phyloP scores from a whole-genome alignment of 306 rosid species.

The Dicorynia guianensis region DNA sequence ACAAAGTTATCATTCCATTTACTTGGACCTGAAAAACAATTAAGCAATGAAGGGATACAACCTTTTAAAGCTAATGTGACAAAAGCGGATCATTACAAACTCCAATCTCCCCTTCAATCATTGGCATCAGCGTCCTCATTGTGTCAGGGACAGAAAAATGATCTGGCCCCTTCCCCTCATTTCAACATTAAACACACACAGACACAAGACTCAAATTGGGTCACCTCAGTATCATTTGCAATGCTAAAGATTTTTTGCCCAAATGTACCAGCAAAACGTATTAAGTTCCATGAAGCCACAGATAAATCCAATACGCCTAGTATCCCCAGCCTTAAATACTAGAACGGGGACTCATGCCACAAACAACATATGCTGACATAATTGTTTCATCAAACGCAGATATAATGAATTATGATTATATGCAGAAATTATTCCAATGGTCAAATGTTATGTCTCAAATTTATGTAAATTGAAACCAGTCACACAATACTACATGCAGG shows the following conservation, averaged over 20 bases:
- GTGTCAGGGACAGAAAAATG: not conserved
- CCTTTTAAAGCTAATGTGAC: not conserved
- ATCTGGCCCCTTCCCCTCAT: no score
- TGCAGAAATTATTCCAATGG: not conserved
- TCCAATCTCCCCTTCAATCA: not conserved
- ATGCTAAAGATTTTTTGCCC: not conserved
- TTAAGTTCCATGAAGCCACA: not conserved
- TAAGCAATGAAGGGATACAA: not conserved
- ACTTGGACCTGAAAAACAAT: not conserved
- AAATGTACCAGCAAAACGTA: not conserved
- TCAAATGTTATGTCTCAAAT: conserved; percentile 10
- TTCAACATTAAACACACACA: not conserved
- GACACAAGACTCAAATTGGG: not conserved
- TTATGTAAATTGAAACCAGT: conserved; percentile 1
- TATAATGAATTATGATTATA: not conserved
- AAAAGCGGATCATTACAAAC: not conserved
- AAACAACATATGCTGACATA: not conserved
- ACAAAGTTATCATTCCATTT: not conserved
- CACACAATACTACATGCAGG: not conserved
- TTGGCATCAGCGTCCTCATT: no score
- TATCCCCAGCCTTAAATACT: not conserved
- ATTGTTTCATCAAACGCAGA: not conserved
- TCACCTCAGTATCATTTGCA: not conserved
- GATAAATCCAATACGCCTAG: not conserved
- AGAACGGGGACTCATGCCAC: not conserved